These are phyloP conservation scores for Amauroascus niger DNA, from an alignment of 2,329 filamentous ascomycete genomes.

Conservation along the genomic window DNA sequence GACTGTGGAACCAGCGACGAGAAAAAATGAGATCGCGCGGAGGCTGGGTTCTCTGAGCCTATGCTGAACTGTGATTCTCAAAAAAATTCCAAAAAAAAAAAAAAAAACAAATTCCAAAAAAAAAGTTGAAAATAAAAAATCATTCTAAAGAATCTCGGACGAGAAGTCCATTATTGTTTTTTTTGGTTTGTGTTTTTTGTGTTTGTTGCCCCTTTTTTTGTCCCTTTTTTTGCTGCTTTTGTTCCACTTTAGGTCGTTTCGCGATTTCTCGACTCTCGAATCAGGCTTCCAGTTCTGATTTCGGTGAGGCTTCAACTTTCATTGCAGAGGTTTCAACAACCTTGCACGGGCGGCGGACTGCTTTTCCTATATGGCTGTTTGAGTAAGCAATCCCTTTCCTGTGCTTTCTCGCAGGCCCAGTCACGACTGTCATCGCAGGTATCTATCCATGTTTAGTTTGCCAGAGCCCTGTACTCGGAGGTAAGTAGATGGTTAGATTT, in stretches of 20 bases:
- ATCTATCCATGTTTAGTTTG: too few species aligned
- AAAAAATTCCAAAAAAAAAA: constrained; percentile 7
- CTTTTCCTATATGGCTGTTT: background rate
- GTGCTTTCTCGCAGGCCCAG: background rate
- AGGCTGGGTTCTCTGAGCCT: constrained; percentile 8
- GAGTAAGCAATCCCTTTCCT: background rate
- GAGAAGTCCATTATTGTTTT: constrained; percentile 17
- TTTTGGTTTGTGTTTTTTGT: background rate
- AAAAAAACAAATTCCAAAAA: constrained; percentile 14
- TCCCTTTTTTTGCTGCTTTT: background rate
- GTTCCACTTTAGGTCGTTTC: background rate
- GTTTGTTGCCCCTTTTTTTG: background rate
- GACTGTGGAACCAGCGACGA: constrained; percentile 14
- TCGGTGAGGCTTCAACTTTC: background rate
- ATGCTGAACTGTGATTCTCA: background rate
- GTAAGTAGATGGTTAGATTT: background rate
- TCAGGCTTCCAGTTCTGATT: background rate
- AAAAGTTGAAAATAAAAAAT: constrained; percentile 17
- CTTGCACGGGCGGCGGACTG: background rate
- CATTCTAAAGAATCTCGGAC: constrained; percentile 20
- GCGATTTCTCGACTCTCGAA: background rate
- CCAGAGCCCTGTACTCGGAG: background rate
- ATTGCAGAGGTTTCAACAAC: background rate
- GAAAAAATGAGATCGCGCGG: constrained; percentile 12
- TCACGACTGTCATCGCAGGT: background rate